phyloP scores from a whole-genome alignment of 345 rosid genomes.

The Adansonia digitata region DNA sequence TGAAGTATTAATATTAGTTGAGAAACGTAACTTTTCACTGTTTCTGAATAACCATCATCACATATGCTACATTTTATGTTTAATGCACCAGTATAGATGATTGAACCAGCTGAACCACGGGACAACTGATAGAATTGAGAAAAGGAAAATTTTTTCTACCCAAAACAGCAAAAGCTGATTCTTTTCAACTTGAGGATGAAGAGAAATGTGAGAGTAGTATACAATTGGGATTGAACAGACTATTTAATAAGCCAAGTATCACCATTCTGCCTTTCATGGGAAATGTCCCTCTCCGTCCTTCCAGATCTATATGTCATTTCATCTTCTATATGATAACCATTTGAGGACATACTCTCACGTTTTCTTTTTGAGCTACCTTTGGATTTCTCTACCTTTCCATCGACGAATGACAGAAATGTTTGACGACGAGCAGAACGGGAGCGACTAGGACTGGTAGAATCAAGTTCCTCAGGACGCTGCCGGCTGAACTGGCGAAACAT shows the following conservation, averaged over 20 bases:
- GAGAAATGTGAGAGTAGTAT: background rate
- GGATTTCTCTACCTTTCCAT: conserved; percentile 47
- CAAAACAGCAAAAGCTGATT: background rate
- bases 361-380: conserved; percentile 57
- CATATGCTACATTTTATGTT: background rate
- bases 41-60: background rate
- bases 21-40: background rate
- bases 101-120: background rate
- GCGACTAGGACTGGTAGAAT: conserved; percentile 21
- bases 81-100: background rate
- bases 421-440: conserved; percentile 51
- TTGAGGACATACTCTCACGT: conserved; percentile 32
- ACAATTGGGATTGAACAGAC: background rate
- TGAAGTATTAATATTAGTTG: background rate
- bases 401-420: conserved; percentile 61
- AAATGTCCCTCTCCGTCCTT: conserved; percentile 18
- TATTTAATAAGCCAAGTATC: conserved; percentile 13
- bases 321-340: conserved; percentile 13
- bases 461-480: conserved; percentile 27
- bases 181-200: background rate
- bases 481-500: conserved; percentile 45
- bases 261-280: conserved; percentile 10
- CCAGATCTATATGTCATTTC: conserved; percentile 10
- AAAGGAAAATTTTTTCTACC: background rate
- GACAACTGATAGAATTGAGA: background rate